Percentiles rank a stretch among this genome's conserved stretches.
Evolutionary conservation across 1,284 basidiomycete species (phyloP).

Genomic region (Ustilago sp.): DNA sequence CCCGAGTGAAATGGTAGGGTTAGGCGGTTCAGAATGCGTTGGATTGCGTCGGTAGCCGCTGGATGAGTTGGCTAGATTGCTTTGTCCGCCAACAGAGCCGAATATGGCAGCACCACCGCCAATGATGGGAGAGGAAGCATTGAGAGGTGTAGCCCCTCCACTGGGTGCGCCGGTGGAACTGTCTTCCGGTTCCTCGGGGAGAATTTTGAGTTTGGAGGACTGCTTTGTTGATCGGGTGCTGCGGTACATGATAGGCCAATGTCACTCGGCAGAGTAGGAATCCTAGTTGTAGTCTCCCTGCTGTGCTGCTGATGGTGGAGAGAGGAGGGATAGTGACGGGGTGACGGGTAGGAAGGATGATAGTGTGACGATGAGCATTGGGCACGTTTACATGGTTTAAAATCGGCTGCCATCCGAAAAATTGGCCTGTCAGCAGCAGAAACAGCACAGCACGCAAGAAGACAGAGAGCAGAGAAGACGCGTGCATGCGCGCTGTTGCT

Average conservation of each 20-base stretch:
- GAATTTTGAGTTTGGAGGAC: constrained; percentile 87
- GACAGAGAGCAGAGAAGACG: not conserved
- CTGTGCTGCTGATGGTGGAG: not conserved
- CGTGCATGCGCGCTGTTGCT: constrained; percentile 9
- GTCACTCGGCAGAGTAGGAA: not conserved
- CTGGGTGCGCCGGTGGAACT: constrained; percentile 46
- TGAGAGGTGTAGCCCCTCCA: constrained; percentile 35
- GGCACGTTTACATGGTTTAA: not conserved
- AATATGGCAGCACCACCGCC: constrained; percentile 4
- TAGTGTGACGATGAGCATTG: not conserved
- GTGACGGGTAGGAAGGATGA: not conserved
- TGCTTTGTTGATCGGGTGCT: constrained; percentile 78
- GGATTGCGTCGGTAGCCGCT: constrained; percentile 30
- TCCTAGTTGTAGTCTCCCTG: not conserved
- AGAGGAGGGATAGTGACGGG: not conserved
- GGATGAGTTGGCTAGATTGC: constrained; percentile 4
- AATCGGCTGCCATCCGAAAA: constrained; percentile 6
- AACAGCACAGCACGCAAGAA: not conserved
- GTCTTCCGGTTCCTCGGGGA: constrained; percentile 87
- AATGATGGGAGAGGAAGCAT: constrained; percentile 34
- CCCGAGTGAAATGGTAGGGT: constrained; percentile 6
- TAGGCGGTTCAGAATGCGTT: constrained; percentile 24
- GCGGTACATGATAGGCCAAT: constrained; percentile 34
- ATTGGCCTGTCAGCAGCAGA: not conserved
- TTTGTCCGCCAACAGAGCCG: not conserved